A percentile compares a stretch with the other conserved stretches of the same genome.
These are phyloP conservation scores for Neurospora sublineolata DNA, from an alignment of 495 filamentous ascomycete species.

Conservation along the genomic window DNA sequence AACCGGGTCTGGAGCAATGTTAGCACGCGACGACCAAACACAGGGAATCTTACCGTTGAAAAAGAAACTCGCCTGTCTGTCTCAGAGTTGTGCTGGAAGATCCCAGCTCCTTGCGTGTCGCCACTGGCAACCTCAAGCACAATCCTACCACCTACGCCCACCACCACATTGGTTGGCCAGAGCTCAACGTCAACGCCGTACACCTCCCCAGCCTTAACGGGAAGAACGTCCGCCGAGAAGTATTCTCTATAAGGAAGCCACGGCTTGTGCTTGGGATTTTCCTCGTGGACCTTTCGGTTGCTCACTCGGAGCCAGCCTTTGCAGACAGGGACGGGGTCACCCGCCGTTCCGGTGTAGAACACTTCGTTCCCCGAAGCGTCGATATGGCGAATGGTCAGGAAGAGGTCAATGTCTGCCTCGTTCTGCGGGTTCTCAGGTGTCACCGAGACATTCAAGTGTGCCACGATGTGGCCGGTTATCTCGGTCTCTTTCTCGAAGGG, in stretches of 20 bases:
- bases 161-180: conserved; percentile 58
- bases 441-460: conserved; percentile 48
- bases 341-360: conserved; percentile 49
- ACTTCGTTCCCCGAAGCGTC: conserved; percentile 44
- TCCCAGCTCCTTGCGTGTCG: conserved; percentile 50
- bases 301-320: conserved; percentile 50
- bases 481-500: conserved; percentile 48
- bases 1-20: conserved; percentile 20
- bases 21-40: neutral
- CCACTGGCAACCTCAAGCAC: conserved; percentile 47
- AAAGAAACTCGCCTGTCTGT: conserved; percentile 17
- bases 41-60: neutral
- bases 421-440: conserved; percentile 24
- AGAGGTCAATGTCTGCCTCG: conserved; percentile 50
- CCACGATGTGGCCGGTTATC: conserved; percentile 55
- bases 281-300: conserved; percentile 38
- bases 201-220: conserved; percentile 43
- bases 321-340: conserved; percentile 35
- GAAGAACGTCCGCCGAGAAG: conserved; percentile 41
- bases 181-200: conserved; percentile 56
- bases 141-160: conserved; percentile 40
- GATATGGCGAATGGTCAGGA: conserved; percentile 51
- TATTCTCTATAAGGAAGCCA: conserved; percentile 54
- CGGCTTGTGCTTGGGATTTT: conserved; percentile 35
- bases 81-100: conserved; percentile 44